Evolutionary conservation across 345 rosid genomes (phyloP).

Genomic region (Sisymbrium altissimum): DNA sequence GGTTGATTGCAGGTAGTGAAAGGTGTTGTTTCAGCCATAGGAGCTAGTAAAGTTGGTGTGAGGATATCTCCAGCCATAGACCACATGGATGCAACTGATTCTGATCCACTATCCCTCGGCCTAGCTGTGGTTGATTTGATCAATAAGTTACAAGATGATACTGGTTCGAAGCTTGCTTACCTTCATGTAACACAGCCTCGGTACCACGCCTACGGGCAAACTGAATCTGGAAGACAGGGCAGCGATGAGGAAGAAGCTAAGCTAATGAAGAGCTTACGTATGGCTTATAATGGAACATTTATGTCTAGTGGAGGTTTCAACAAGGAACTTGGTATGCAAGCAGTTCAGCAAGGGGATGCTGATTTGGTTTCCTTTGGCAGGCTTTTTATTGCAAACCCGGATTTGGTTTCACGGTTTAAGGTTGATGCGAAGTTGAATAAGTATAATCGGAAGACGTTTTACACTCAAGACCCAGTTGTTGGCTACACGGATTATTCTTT

Average conservation of each 20-base stretch:
- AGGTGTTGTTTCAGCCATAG: constrained; percentile 54
- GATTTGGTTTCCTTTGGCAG: constrained; percentile 83
- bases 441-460: constrained; percentile 69
- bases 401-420: constrained; percentile 62
- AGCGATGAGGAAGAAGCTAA: constrained; percentile 58
- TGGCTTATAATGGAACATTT: constrained; percentile 63
- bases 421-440: constrained; percentile 49
- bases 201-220: constrained; percentile 56
- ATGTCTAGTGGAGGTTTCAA: constrained; percentile 76
- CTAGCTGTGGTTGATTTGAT: constrained; percentile 55
- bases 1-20: constrained; percentile 42
- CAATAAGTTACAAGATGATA: constrained; percentile 48
- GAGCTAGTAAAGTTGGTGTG: constrained; percentile 54
- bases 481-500: constrained; percentile 83
- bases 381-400: constrained; percentile 77
- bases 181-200: constrained; percentile 89
- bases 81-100: constrained; percentile 71
- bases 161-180: constrained; percentile 60
- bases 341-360: constrained; percentile 59
- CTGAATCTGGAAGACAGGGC: constrained; percentile 56
- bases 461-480: constrained; percentile 60
- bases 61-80: constrained; percentile 86
- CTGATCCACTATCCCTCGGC: constrained; percentile 71
- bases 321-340: constrained; percentile 66
- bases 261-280: constrained; percentile 49